Conservation (phyloP, 1,284 basidiomycete species). For the Agaricales sp. region DNA sequence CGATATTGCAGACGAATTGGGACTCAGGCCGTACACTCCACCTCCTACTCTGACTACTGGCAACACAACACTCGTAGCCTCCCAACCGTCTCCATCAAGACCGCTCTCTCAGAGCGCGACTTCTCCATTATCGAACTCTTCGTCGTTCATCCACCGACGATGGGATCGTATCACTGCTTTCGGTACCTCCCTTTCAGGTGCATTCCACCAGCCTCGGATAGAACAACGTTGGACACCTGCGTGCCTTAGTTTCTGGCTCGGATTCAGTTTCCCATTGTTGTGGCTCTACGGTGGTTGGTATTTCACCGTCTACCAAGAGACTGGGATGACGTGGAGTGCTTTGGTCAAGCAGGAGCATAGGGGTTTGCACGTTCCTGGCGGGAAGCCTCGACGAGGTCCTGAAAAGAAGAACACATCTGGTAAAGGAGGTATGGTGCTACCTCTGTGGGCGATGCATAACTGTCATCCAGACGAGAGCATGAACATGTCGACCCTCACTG, state of each 20-base stretch:
- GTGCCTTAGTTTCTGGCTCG: not conserved
- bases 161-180: not conserved
- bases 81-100: not conserved
- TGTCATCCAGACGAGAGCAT: too few relatives aligned
- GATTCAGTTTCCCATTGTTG: not conserved
- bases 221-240: not conserved
- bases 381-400: not conserved
- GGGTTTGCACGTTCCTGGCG: too few relatives aligned
- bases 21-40: not conserved
- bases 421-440: not conserved
- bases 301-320: not conserved
- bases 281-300: not conserved
- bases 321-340: not conserved
- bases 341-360: not conserved
- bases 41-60: not conserved
- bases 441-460: not conserved
- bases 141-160: not conserved
- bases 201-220: not conserved
- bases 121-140: not conserved
- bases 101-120: not conserved
- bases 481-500: not conserved
- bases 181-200: not conserved
- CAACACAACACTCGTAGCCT: not conserved
- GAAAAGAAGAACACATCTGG: not conserved
- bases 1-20: too few relatives aligned